Evolutionary conservation across 2,329 filamentous ascomycete species (phyloP).

Genomic region (Ophiocordyceps camponoti-floridani): DNA sequence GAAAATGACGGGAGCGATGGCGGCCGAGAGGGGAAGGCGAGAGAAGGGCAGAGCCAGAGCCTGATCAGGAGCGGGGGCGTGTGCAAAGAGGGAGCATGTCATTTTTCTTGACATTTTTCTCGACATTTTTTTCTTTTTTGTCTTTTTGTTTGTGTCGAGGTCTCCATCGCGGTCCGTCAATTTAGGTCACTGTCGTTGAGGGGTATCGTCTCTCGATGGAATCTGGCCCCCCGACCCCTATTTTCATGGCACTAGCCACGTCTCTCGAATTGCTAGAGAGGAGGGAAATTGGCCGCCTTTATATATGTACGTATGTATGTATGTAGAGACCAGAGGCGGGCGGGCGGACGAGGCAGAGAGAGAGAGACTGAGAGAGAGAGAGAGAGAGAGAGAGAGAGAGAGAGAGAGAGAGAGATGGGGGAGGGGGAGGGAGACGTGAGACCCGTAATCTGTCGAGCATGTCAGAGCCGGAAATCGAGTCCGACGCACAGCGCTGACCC

Average conservation of each 20-base stretch:
- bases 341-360: neutral
- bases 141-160: neutral
- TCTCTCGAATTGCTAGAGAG: neutral
- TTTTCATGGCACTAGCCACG: too few species aligned
- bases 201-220: neutral
- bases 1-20: neutral
- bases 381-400: neutral
- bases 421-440: neutral
- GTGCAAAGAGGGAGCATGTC: neutral
- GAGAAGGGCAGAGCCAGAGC: neutral
- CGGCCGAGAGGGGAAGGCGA: neutral
- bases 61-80: neutral
- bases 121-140: too few species aligned
- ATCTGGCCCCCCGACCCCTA: neutral
- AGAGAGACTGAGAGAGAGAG: neutral
- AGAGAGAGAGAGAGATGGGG: neutral
- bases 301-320: too few species aligned
- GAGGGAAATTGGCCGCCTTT: too few species aligned
- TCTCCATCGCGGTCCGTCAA: neutral
- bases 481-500: neutral
- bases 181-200: neutral
- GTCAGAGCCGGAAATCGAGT: slow-evolving; percentile 1
- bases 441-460: neutral
- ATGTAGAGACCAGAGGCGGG: neutral
- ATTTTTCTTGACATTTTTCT: too few species aligned